A percentile compares a stretch with the other conserved stretches of the same genome.
Evolutionary conservation across 495 filamentous ascomycete genomes (phyloP).

Genomic region (Cenococcum geophilum): DNA sequence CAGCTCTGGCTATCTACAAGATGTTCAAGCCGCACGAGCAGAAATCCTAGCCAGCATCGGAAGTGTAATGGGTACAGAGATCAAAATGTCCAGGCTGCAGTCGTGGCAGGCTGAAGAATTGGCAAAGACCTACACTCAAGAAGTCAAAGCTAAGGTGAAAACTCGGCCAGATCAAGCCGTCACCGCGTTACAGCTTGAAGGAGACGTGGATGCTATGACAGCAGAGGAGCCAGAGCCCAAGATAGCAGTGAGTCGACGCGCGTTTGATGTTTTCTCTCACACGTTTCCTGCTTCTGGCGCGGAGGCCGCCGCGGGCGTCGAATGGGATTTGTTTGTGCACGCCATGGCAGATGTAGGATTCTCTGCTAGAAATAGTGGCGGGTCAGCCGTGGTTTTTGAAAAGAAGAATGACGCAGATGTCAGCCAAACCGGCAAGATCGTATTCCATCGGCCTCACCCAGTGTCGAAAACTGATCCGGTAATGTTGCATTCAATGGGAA

Average conservation of each 20-base stretch:
- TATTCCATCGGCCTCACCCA: constrained; percentile 9
- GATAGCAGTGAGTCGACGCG: background rate
- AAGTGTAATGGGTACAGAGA: too few species aligned
- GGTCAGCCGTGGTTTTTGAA: background rate
- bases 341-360: background rate
- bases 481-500: constrained; percentile 10
- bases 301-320: background rate
- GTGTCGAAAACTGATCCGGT: constrained; percentile 8
- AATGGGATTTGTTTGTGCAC: background rate
- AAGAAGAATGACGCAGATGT: background rate
- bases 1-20: too few species aligned
- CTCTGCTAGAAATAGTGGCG: background rate
- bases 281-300: background rate
- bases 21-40: too few species aligned
- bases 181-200: background rate
- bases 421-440: background rate
- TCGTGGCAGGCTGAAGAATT: too few species aligned
- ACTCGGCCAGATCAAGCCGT: background rate
- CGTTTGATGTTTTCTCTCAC: background rate
- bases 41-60: too few species aligned
- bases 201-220: background rate
- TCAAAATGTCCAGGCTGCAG: too few species aligned
- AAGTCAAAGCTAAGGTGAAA: background rate
- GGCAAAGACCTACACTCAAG: too few species aligned
- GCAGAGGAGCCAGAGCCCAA: background rate